Base-by-base conservation (phyloP, 352 stramenopile genomes). In the Peronospora belbahrii region DNA sequence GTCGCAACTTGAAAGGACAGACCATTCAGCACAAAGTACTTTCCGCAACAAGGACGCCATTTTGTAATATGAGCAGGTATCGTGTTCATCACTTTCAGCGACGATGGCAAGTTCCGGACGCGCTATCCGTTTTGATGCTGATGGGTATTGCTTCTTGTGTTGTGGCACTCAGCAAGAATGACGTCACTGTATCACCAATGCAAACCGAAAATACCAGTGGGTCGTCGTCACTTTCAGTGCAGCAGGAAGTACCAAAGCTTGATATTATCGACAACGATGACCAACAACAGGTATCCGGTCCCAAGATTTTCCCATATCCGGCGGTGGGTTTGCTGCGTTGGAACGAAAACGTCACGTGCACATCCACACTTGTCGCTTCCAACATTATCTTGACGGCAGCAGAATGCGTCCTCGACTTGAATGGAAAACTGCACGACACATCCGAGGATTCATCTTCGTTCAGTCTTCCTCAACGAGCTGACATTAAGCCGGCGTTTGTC, bases 381-480 rank as follows among this genome's bases (percentile, higher is more conserved):
- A 64, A 62, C 15, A 67, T 76, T 34, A 48, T 74, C 4, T 44
- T 87, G 28, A 78, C 74, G 2, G 72, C 70, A 6, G 74, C 74
- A 25, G 70, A 82, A 35, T 87, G 74, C 41, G 67, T 78, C 9
- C 59, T 85, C 11, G 44, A 64, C 17, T 37, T 44, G 1, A 42
- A 64, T 6, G 68, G 74, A 11, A 38, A 60, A 1, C 20, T 67
- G n/a, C 56, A 46, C 2, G 22, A 49, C 13, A 67, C 47, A 8
- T 65, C 40, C 1, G 13, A 60, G 4, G 22, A 7, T 1, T 55
- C 54, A 19, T 40, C 72, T 4, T 35, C 61, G 14, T 75, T 82
- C 25, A 56, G 57, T 10, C 34, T 73, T 1, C 44, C 52, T 6
- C 49, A 70, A 46, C 13, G 20, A 2, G 45, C 40, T 9, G 30